Percentiles rank a stretch among this genome's conserved stretches.
These are phyloP conservation scores for Fraxinus excelsior DNA, from an alignment of 257 asterid species.

Conservation along the genomic window DNA sequence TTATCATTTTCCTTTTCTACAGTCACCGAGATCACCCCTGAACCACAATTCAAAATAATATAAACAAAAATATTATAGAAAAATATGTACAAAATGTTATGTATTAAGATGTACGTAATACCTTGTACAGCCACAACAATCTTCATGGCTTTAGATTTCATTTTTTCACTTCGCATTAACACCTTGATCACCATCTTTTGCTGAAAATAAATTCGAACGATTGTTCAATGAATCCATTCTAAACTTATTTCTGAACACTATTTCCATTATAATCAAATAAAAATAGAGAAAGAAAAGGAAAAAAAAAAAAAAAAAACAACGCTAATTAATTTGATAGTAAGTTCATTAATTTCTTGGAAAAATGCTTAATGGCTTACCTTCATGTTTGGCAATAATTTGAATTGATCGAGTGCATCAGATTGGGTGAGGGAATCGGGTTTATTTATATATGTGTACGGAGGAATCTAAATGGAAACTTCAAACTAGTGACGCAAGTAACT, in stretches of 20 bases:
- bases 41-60: background rate
- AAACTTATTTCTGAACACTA: no score
- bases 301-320: background rate
- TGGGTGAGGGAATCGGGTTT: background rate
- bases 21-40: conserved; percentile 38
- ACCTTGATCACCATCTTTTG: conserved; percentile 27
- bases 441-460: background rate
- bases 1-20: conserved; percentile 18
- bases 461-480: background rate
- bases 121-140: conserved; percentile 20
- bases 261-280: background rate
- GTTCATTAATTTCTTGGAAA: no score
- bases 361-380: background rate
- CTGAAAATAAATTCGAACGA: background rate
- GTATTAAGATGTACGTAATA: background rate
- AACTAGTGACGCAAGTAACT: background rate
- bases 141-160: conserved; percentile 31
- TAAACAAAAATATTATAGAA: background rate
- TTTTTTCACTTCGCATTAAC: conserved; percentile 25
- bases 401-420: background rate
- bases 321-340: no score
- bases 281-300: background rate
- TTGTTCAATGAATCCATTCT: no score
- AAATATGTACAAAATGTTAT: no score
- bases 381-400: background rate